A percentile compares a stretch with the other conserved stretches of the same genome.
Evolutionary conservation across 352 stramenopile genomes (phyloP).

Genomic region (Phytophthora hybrid): DNA sequence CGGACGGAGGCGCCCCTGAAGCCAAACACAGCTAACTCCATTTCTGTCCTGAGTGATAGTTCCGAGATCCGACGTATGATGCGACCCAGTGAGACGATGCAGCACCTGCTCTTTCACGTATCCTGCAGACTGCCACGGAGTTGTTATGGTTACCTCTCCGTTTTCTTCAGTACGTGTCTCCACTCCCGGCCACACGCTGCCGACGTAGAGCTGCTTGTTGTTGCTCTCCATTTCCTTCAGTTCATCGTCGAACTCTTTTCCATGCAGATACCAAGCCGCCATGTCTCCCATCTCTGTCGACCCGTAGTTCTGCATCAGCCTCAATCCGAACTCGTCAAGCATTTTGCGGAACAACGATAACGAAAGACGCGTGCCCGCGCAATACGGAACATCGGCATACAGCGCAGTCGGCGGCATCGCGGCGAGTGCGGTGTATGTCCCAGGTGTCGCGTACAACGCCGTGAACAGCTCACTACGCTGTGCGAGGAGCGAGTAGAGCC

Average conservation of each 20-base stretch:
- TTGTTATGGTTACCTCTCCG: slow-evolving; percentile 77
- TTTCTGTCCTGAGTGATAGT: slow-evolving; percentile 33
- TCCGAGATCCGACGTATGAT: slow-evolving; percentile 73
- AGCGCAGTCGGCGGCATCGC: slow-evolving; percentile 57
- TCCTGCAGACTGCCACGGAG: slow-evolving; percentile 81
- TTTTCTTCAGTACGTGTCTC: slow-evolving; percentile 51
- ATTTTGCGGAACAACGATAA: slow-evolving; percentile 64
- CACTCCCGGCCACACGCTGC: slow-evolving; percentile 76
- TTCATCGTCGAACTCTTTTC: slow-evolving; percentile 54
- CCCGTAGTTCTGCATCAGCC: slow-evolving; percentile 89
- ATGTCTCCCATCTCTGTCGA: slow-evolving; percentile 88
- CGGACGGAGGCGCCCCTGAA: slow-evolving; percentile 70
- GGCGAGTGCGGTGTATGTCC: slow-evolving; percentile 79
- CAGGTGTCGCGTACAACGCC: slow-evolving; percentile 80
- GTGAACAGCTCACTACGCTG: slow-evolving; percentile 55
- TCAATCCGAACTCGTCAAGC: slow-evolving; percentile 62
- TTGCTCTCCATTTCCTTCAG: slow-evolving; percentile 48
- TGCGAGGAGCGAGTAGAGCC: slow-evolving; percentile 59
- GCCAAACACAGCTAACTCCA: slow-evolving; percentile 61
- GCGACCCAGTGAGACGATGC: slow-evolving; percentile 47
- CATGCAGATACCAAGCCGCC: slow-evolving; percentile 67
- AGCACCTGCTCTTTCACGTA: slow-evolving; percentile 73
- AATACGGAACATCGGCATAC: slow-evolving; percentile 77
- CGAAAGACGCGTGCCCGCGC: slow-evolving; percentile 70
- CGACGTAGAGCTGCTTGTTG: slow-evolving; percentile 63